phyloP scores from a whole-genome alignment of 805 yeast species.

The Candida pseudoglaebosa region DNA sequence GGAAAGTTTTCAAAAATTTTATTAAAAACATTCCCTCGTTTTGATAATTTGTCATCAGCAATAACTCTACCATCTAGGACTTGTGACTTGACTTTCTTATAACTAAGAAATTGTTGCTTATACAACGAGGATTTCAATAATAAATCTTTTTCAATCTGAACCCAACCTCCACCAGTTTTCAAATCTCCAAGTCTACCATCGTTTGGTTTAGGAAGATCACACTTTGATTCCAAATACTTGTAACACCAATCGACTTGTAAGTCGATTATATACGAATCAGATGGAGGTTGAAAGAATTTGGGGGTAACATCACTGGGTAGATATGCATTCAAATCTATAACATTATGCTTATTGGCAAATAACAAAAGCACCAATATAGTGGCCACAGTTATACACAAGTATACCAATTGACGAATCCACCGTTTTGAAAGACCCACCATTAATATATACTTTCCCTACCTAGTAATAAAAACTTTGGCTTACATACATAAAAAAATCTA shows the following conservation, averaged over 20 bases:
- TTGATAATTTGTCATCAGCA: conserved; percentile 2
- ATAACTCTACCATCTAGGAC: conserved; percentile 12
- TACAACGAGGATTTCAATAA: conserved; percentile 43
- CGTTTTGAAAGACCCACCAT: conserved; percentile 30
- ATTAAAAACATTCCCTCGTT: too few relatives aligned
- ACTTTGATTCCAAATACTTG: conserved; percentile 16
- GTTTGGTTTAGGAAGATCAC: conserved; percentile 22
- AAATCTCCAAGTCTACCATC: conserved; percentile 25
- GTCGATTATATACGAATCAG: conserved; percentile 39
- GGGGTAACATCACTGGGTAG: conserved; percentile 31
- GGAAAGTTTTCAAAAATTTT: too few relatives aligned
- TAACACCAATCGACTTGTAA: conserved; percentile 33
- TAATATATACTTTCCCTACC: not conserved
- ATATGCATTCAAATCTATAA: conserved; percentile 20
- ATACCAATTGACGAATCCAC: conserved; percentile 25
- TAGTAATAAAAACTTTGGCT: too few relatives aligned
- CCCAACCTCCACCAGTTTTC: conserved; percentile 33
- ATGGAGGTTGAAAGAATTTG: conserved; percentile 38
- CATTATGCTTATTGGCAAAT: conserved; percentile 37
- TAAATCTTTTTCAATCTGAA: conserved; percentile 44
- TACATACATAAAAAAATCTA: too few relatives aligned
- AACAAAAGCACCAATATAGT: conserved; percentile 19
- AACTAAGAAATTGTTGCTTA: conserved; percentile 35
- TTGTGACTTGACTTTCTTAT: conserved; percentile 21
- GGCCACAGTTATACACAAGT: conserved; percentile 17